A percentile compares a stretch with the other conserved stretches of the same genome.
Conservation (phyloP, 2,329 filamentous ascomycete species). For the Cercospora sojina region DNA sequence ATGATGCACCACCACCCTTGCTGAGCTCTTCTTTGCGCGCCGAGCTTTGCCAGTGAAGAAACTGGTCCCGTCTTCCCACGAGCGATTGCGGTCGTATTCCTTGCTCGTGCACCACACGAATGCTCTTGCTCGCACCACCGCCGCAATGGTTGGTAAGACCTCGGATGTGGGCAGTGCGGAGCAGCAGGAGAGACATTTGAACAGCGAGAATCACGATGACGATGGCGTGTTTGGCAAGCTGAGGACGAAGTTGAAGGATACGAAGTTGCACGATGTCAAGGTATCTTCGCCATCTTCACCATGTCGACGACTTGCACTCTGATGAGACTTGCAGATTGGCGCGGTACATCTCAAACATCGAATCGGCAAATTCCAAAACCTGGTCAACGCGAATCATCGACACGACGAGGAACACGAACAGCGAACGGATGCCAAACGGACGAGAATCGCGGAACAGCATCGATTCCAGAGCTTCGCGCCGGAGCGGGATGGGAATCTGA, state of each 20-base stretch:
- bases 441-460: conserved; percentile 67
- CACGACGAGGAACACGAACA: conserved; percentile 93
- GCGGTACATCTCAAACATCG: conserved; percentile 61
- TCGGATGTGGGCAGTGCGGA: conserved; percentile 24
- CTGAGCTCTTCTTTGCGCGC: background rate
- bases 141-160: conserved; percentile 26
- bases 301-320: background rate
- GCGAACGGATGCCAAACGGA: conserved; percentile 76
- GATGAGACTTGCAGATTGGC: conserved; percentile 44
- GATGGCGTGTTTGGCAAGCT: conserved; percentile 18
- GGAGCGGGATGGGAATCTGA: conserved; percentile 74
- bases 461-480: conserved; percentile 91
- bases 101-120: background rate
- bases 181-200: conserved; percentile 20
- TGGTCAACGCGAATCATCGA: conserved; percentile 82
- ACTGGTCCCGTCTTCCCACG: background rate
- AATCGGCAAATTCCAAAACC: conserved; percentile 63
- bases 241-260: conserved; percentile 26
- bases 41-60: background rate
- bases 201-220: conserved; percentile 17
- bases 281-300: background rate
- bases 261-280: conserved; percentile 28
- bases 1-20: conserved; percentile 2
- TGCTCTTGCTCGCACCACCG: background rate
- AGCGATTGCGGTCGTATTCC: background rate